A percentile compares a stretch with the other conserved stretches of the same genome.
phyloP scores from a whole-genome alignment of 139 green algal species.

The Ulvella scutata region DNA sequence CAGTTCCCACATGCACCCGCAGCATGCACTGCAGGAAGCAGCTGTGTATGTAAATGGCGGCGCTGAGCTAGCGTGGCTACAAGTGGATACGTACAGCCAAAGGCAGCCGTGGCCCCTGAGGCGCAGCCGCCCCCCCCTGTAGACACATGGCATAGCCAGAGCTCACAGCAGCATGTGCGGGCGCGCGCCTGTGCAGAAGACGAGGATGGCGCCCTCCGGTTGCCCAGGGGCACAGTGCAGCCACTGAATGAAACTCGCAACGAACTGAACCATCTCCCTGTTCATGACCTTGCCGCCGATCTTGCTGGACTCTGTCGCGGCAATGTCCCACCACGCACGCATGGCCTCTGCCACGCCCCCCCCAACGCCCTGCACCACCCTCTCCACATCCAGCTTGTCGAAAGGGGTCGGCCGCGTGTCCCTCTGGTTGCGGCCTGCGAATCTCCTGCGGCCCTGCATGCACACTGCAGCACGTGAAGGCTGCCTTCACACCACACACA shows the following conservation, averaged over 20 bases:
- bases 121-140: too few relatives aligned
- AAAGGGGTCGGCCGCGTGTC: background rate
- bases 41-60: too few relatives aligned
- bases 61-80: too few relatives aligned
- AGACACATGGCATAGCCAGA: too few relatives aligned
- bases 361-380: background rate
- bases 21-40: too few relatives aligned
- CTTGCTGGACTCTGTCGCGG: background rate
- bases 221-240: background rate
- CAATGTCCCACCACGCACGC: background rate
- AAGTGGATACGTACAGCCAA: too few relatives aligned
- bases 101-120: too few relatives aligned
- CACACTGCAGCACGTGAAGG: too few relatives aligned
- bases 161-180: too few relatives aligned
- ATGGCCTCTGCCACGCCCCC: background rate
- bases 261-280: background rate
- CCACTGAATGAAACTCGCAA: background rate
- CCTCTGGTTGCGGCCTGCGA: background rate
- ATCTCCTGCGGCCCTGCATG: background rate
- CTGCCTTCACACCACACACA: too few relatives aligned
- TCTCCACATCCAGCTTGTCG: background rate
- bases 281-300: background rate
- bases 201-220: constrained; percentile 45
- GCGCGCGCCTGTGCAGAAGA: constrained; percentile 37
- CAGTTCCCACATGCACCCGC: too few relatives aligned